Conservation (phyloP, 305 asterid species). For the Rubia peregrina region DNA sequence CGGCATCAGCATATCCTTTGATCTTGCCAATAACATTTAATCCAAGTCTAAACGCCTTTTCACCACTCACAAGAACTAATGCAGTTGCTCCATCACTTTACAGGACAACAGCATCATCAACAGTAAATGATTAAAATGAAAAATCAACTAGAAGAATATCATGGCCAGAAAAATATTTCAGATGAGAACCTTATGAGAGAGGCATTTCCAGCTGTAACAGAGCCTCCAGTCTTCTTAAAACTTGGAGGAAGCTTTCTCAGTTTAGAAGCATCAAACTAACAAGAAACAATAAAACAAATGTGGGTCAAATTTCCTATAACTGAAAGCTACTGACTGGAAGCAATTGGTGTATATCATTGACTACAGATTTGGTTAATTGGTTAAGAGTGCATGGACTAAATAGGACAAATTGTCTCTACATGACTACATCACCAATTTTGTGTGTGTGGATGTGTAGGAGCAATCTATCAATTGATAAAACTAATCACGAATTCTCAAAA, state of each 20-base stretch:
- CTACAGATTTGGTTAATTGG: neutral
- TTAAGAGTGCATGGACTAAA: neutral
- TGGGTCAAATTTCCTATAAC: neutral
- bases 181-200: constrained; percentile 70
- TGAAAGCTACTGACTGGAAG: neutral
- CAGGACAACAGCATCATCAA: constrained; percentile 7
- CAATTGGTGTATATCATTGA: neutral
- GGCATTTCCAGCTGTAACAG: constrained; percentile 97
- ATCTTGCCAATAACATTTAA: constrained; percentile 69
- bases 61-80: constrained; percentile 88
- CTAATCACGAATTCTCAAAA: neutral
- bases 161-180: neutral
- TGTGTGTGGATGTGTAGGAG: no score
- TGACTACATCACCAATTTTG: neutral
- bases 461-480: neutral
- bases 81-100: constrained; percentile 98
- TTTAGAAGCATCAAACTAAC: constrained; percentile 77
- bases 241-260: constrained; percentile 76
- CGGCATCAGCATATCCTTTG: constrained; percentile 94
- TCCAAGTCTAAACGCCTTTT: constrained; percentile 67
- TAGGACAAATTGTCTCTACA: neutral
- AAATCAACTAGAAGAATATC: neutral
- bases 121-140: no score
- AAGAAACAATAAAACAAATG: constrained; percentile 18
- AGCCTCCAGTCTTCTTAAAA: constrained; percentile 78